Percentiles rank a stretch among this genome's conserved stretches.
Evolutionary conservation across 2,329 filamentous ascomycete genomes (phyloP).

Genomic region (Ophiostoma angusticollis): DNA sequence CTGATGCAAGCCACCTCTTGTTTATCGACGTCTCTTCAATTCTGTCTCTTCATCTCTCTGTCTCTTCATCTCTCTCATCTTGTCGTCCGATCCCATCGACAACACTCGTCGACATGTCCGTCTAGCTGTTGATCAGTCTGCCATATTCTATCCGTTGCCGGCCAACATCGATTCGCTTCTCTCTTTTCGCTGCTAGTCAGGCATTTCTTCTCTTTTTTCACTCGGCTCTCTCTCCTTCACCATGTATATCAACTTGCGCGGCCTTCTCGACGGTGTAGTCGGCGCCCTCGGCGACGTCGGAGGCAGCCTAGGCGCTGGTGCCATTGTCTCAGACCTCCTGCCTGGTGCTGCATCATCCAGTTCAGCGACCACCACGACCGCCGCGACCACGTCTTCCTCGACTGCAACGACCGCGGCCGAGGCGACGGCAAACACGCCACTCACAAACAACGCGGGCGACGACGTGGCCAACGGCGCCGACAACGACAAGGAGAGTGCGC

Average conservation of each 20-base stretch:
- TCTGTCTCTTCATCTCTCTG: too few species aligned
- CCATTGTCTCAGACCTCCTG: slow-evolving; percentile 2
- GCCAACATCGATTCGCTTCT: slow-evolving; percentile 3
- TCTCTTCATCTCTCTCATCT: too few species aligned
- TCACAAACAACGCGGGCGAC: slow-evolving; percentile 3
- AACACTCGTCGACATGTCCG: slow-evolving; percentile 2
- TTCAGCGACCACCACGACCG: neutral
- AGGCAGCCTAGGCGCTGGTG: neutral
- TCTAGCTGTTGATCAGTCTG: too few species aligned
- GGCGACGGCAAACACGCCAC: neutral
- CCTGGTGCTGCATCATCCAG: neutral
- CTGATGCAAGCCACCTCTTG: too few species aligned
- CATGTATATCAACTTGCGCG: slow-evolving; percentile 4
- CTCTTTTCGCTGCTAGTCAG: neutral
- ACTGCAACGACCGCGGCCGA: neutral
- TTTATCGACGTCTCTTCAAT: too few species aligned
- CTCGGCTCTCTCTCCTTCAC: neutral
- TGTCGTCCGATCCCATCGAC: too few species aligned
- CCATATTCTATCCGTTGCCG: too few species aligned
- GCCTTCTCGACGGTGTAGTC: slow-evolving; percentile 2
- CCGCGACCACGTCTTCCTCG: neutral
- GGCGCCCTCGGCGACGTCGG: slow-evolving; percentile 2
- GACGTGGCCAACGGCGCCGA: neutral
- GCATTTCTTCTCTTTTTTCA: neutral
- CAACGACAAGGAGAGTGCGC: neutral